Conservation (phyloP, 2,329 filamentous ascomycete species). For the Fusarium palustre region DNA sequence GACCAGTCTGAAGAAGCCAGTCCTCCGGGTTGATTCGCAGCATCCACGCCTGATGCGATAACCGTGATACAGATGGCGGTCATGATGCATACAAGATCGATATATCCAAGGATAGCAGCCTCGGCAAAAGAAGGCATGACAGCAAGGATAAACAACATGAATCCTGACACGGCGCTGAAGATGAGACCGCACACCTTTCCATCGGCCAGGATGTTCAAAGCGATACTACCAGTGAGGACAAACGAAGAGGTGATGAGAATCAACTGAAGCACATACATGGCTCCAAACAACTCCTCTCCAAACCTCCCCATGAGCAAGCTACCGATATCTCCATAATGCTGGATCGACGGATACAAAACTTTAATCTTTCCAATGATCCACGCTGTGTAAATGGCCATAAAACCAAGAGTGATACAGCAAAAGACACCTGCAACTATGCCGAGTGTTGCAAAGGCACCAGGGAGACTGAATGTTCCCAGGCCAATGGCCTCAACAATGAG, state of each 20-base stretch:
- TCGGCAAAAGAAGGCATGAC: conserved; percentile 56
- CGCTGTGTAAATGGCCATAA: conserved; percentile 56
- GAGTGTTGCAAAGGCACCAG: conserved; percentile 42
- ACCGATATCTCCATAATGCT: conserved; percentile 74
- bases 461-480: conserved; percentile 43
- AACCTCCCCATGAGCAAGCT: conserved; percentile 67
- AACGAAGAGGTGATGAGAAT: conserved; percentile 75
- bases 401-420: conserved; percentile 49
- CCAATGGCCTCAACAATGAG: conserved; percentile 45
- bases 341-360: conserved; percentile 62
- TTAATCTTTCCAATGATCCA: conserved; percentile 57
- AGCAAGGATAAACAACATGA: conserved; percentile 55
- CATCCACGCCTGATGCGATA: conserved; percentile 65
- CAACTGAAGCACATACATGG: conserved; percentile 68
- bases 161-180: conserved; percentile 54
- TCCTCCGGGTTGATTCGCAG: conserved; percentile 8
- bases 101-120: conserved; percentile 42
- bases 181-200: conserved; percentile 58
- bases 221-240: conserved; percentile 73
- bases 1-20: conserved; percentile 49
- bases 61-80: conserved; percentile 72
- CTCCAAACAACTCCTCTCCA: conserved; percentile 68
- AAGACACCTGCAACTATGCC: conserved; percentile 53
- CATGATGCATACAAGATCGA: conserved; percentile 50
- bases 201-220: conserved; percentile 70